Percentiles rank a stretch among this genome's conserved stretches.
These are phyloP conservation scores for Trifolium pratense DNA, from an alignment of 306 rosid genomes.

Conservation along the genomic window DNA sequence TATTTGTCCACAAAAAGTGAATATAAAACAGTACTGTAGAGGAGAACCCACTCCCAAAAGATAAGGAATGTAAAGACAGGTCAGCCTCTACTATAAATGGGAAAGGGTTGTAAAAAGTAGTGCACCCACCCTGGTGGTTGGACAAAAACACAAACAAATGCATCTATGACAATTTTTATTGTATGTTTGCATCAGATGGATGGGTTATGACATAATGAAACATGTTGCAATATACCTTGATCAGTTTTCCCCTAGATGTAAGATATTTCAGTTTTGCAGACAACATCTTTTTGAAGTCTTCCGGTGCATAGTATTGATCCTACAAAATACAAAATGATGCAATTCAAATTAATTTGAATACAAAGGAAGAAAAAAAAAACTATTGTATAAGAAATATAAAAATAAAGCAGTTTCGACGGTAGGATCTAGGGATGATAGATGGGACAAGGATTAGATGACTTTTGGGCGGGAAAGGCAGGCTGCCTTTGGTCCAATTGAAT, in stretches of 20 bases:
- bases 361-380: neutral
- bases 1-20: conserved; percentile 9
- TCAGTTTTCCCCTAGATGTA: conserved; percentile 76
- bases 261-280: conserved; percentile 76
- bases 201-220: conserved; percentile 26
- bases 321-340: conserved; percentile 41
- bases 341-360: conserved; percentile 36
- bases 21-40: conserved; percentile 4
- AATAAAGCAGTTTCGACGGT: conserved; percentile 3
- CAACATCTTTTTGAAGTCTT: conserved; percentile 80
- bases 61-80: neutral
- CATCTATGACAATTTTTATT: neutral
- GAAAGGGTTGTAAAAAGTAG: conserved; percentile 6
- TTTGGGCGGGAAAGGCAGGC: too few species aligned
- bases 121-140: neutral
- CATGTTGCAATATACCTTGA: conserved; percentile 64
- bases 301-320: conserved; percentile 91
- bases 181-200: conserved; percentile 20
- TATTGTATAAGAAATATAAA: conserved; percentile 13
- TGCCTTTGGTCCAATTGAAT: too few species aligned
- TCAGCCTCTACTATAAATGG: neutral
- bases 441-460: too few species aligned
- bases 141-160: conserved; percentile 10
- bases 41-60: conserved; percentile 19
- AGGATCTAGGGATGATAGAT: neutral